Evolutionary conservation across 305 asterid genomes (phyloP), one percentile per base, ranked within the genome.

Genomic region (Solanum hybrid): DNA sequence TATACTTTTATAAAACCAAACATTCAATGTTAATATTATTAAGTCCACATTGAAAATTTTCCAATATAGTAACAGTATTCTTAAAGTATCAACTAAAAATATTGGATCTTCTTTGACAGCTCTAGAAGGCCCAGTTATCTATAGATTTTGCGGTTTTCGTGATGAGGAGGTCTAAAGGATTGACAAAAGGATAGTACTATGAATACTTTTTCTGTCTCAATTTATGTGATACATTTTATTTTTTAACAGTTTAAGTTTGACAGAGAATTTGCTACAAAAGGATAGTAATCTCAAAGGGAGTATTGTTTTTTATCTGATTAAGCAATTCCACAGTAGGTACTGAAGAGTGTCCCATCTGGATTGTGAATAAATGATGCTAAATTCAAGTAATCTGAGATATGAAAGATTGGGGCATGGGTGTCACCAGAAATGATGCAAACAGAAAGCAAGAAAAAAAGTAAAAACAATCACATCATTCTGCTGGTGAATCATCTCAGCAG

Each of bases 401-500:
- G 72, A 39, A 80, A 81, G 87, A 3, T 3, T 81, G 87, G 24
- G 70, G 14, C 36, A 15, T 83, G 26, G 88, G 39, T 45, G 86
- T 80, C 79, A 76, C 80, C 85, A 41, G 10, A 84, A 72, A 76
- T 88, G 90, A 90, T 70, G 86, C 88, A 45, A 81, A 68, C 34
- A 73, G 84, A 29, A 51, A 32, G 73, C 78, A 36, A 76, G 89
- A 39, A 72, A 51, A 32, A 70, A 39, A 36, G 80, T 88, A 11
- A 82, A 78, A 24, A 88, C 37, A 73, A 77, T 51, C 38, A 87
- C 36, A 88, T 34, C 73, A 38, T 32, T 73, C 26, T 88, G 86
- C 80, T n/a, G 10, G 45, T n/a, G 39, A 78, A 89, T 89, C 39
- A 89, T 85, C 39, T 65, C 80, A 38, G 72, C 45, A 36, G 29